Base-by-base conservation (phyloP, 1,284 basidiomycete genomes). In the Cystobasidium pallidum region DNA sequence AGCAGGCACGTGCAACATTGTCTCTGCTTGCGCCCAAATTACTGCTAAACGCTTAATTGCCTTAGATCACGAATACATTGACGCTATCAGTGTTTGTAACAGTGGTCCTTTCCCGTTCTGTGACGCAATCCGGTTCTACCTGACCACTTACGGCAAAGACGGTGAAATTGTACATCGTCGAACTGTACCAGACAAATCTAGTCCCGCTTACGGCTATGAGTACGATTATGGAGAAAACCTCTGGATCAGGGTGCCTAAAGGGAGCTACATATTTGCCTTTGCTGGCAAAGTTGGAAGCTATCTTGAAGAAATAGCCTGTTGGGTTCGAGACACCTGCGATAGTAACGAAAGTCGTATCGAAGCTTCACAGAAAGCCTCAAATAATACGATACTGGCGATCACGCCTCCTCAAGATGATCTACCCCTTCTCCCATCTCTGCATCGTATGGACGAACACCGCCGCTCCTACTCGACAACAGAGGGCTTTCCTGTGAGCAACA, bases 71-170 rank as follows among this genome's bases (percentile, higher is more conserved):
- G 67, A 70, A 30, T 45, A 59, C 2, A 52, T 70, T 26, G 67
- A 70, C 49, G 67, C 67, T 2, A 51, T 70, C 45, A 61, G 67
- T 30, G 41, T 70, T 15, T 70, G 67, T 32, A 70, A 70, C 39
- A 61, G 57, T 55, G 67, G 67, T n/a, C 67, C 67, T 3, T 70
- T 70, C 30, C 67, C 67, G 2, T 70, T 70, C 28, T 70, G 67
- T 32, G 67, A 70, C 30, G 49, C 67, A 8, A 55, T 70, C 2
- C 55, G 67, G 2, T 55, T 70, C 19, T 70, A 70, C 26, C 19
- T 70, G 2, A 52, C 67, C 4, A 55, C 28, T n/a, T 70, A 70
- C 32, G 36, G 39, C 21, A 17, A 36, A 30, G 6, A 2, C 7
- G 67, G 67, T 26, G 28, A 58, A 41, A 47, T 70, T 2, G 24